Evolutionary conservation across 1,284 basidiomycete genomes (phyloP).

Genomic region (Ganoderma sinense): DNA sequence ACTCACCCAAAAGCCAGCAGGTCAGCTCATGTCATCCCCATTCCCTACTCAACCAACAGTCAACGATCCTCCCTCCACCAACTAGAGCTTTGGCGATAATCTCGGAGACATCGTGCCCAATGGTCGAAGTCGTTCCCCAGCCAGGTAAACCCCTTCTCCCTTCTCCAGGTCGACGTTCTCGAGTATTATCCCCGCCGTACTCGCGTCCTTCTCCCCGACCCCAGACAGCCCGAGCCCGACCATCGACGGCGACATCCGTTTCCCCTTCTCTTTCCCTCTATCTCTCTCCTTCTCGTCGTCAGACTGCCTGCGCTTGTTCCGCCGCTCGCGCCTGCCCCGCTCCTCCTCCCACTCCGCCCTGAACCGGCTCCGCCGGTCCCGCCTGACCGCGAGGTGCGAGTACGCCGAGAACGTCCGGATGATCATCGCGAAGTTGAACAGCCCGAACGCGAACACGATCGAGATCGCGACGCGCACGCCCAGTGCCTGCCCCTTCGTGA

Average conservation of each 20-base stretch:
- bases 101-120: conserved; percentile 26
- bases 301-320: not conserved
- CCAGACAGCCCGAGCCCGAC: conserved; percentile 35
- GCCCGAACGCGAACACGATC: conserved; percentile 60
- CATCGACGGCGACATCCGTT: conserved; percentile 29
- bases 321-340: conserved; percentile 4
- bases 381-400: conserved; percentile 36
- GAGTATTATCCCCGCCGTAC: conserved; percentile 25
- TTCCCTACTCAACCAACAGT: not conserved
- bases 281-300: conserved; percentile 21
- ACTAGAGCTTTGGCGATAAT: conserved; percentile 35
- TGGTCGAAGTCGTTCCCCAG: conserved; percentile 22
- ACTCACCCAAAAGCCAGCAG: not conserved
- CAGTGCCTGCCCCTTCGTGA: conserved; percentile 46
- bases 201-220: conserved; percentile 19
- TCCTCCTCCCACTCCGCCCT: conserved; percentile 1
- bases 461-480: conserved; percentile 67
- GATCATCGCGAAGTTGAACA: conserved; percentile 69
- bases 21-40: not conserved
- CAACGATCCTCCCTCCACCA: not conserved
- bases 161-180: conserved; percentile 36
- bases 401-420: conserved; percentile 69
- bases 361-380: conserved; percentile 38
- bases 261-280: conserved; percentile 23
- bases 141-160: conserved; percentile 28